Conservation (phyloP, 164 flowering plant species). For the Kalanchoe fedtschenkoi region DNA sequence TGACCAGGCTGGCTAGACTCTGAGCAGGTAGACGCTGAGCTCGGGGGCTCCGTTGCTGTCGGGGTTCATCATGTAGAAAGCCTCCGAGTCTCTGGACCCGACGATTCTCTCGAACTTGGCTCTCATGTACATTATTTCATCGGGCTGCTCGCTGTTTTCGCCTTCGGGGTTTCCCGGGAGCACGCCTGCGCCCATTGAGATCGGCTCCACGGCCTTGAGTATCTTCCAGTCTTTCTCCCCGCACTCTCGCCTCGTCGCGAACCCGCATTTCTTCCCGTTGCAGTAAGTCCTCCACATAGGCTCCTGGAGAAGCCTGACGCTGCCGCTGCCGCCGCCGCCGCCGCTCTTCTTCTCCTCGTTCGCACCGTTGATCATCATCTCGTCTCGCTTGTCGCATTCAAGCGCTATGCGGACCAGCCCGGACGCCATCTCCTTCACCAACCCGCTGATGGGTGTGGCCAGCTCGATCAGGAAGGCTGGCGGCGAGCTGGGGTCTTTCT, state of each 20-base stretch:
- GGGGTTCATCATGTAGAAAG: conserved; percentile 83
- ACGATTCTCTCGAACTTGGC: conserved; percentile 73
- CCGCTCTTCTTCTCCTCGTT: conserved; percentile 14
- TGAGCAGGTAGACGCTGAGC: conserved; percentile 61
- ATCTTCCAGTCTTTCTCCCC: conserved; percentile 36
- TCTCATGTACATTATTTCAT: conserved; percentile 83
- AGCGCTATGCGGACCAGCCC: conserved; percentile 56
- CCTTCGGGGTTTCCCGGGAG: conserved; percentile 31
- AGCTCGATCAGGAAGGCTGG: conserved; percentile 52
- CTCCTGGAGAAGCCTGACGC: conserved; percentile 32
- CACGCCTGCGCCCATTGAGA: conserved; percentile 83
- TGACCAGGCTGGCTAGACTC: conserved; percentile 54
- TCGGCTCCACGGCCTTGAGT: conserved; percentile 55
- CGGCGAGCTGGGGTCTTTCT: conserved; percentile 27
- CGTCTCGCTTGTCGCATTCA: conserved; percentile 37
- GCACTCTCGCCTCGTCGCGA: conserved; percentile 34
- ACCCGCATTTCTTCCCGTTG: conserved; percentile 55
- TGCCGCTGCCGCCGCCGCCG: background rate
- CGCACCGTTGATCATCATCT: too few relatives aligned
- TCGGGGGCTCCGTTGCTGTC: conserved; percentile 69
- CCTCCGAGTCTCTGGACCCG: conserved; percentile 71
- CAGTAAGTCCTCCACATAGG: conserved; percentile 53
- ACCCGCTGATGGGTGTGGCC: conserved; percentile 43
- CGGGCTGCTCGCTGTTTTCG: conserved; percentile 17
- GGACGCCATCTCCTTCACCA: conserved; percentile 60